Evolutionary conservation across 805 yeast genomes (phyloP).

Genomic region (Spathaspora arborariae): DNA sequence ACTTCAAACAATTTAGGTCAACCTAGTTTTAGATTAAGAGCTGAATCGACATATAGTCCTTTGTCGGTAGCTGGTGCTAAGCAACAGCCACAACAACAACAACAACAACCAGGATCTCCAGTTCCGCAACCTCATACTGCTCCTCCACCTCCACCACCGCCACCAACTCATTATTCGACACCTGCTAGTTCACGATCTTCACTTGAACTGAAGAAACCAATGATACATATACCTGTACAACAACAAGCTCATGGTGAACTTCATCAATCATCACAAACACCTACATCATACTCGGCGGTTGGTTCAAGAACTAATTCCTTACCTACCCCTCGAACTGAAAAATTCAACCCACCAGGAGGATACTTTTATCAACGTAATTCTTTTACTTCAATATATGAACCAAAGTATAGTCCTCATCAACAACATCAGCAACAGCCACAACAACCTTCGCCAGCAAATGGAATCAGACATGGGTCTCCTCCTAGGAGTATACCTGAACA

Average conservation of each 20-base stretch:
- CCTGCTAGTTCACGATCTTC: constrained; percentile 2
- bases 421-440: constrained; percentile 1
- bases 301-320: constrained; percentile 18
- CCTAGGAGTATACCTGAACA: constrained; percentile 7
- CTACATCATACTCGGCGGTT: background rate
- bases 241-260: background rate
- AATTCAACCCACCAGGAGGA: constrained; percentile 3
- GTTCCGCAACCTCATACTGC: background rate
- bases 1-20: background rate
- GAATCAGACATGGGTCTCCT: background rate
- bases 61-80: constrained; percentile 11
- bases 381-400: constrained; percentile 16
- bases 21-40: constrained; percentile 8
- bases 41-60: constrained; percentile 16
- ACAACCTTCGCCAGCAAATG: background rate
- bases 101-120: constrained; percentile 6
- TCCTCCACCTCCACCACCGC: background rate
- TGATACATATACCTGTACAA: background rate
- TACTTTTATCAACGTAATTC: constrained; percentile 17
- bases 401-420: background rate
- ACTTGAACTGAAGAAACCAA: background rate
- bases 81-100: constrained; percentile 6
- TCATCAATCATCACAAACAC: background rate
- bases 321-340: constrained; percentile 16
- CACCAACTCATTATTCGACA: background rate